Evolutionary conservation across 176 grass and related monocot species (phyloP).

Genomic region (Oryza glumipatula): DNA sequence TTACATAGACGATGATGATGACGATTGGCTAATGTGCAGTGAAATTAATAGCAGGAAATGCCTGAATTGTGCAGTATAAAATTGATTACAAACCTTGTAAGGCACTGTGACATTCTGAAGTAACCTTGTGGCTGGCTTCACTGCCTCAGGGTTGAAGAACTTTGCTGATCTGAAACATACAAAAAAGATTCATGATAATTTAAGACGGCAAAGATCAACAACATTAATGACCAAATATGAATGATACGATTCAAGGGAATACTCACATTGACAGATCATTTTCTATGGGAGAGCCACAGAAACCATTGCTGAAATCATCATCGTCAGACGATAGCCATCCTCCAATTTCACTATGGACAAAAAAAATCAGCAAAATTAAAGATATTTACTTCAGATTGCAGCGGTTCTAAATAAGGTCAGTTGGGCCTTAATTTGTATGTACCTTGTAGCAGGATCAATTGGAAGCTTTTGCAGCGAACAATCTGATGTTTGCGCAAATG

Average conservation of each 20-base stretch:
- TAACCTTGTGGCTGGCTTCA: conserved; percentile 15
- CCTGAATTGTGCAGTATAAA: background rate
- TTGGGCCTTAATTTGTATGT: background rate
- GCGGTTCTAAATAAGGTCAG: background rate
- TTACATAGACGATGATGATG: background rate
- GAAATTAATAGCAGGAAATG: background rate
- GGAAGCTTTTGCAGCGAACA: background rate
- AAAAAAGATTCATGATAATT: background rate
- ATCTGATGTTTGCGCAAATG: background rate
- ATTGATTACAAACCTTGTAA: conserved; percentile 29
- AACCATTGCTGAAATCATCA: background rate
- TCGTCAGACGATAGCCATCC: conserved; percentile 39
- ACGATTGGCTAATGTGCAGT: background rate
- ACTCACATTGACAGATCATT: conserved; percentile 40
- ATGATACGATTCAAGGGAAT: background rate
- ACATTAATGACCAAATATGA: background rate
- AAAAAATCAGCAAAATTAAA: background rate
- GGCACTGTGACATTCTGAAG: conserved; percentile 34
- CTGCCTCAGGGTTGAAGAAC: conserved; percentile 42
- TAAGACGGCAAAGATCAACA: background rate
- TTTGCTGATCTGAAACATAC: conserved; percentile 35
- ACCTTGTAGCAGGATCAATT: conserved; percentile 45
- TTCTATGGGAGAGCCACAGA: background rate
- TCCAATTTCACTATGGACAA: conserved; percentile 37
- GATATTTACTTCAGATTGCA: background rate